phyloP scores from a whole-genome alignment of 2,329 filamentous ascomycete species.

The Byssoonygena ceratinophila region DNA sequence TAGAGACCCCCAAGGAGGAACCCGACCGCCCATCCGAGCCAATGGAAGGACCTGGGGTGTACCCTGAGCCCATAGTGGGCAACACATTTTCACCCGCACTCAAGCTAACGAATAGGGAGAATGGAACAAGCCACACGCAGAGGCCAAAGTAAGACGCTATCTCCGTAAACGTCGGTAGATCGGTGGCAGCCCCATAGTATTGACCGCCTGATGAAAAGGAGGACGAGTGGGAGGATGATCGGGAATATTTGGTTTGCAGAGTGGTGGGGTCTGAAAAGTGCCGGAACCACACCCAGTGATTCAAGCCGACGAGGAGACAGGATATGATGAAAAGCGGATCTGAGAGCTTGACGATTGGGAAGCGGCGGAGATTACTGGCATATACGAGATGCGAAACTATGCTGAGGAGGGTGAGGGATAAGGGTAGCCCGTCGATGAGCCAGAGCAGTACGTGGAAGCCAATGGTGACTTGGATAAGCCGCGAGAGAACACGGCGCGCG shows the following conservation, averaged over 20 bases:
- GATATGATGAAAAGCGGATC: slow-evolving; percentile 80
- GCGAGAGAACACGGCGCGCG: slow-evolving; percentile 73
- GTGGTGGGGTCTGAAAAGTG: slow-evolving; percentile 61
- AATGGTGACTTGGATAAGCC: slow-evolving; percentile 75
- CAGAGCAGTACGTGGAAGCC: slow-evolving; percentile 62
- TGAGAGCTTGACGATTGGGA: slow-evolving; percentile 69
- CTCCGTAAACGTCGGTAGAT: slow-evolving; percentile 74
- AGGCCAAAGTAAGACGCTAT: slow-evolving; percentile 93
- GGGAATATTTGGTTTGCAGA: slow-evolving; percentile 44
- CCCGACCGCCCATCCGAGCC: slow-evolving; percentile 16
- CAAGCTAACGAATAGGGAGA: slow-evolving; percentile 85
- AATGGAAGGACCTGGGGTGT: slow-evolving; percentile 45
- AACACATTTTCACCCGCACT: slow-evolving; percentile 92
- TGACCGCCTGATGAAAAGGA: slow-evolving; percentile 13
- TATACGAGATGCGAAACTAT: slow-evolving; percentile 77
- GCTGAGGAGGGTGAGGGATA: slow-evolving; percentile 61
- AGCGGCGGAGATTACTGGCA: slow-evolving; percentile 68
- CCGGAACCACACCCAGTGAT: slow-evolving; percentile 93
- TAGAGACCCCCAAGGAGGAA: slow-evolving; percentile 13
- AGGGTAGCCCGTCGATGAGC: slow-evolving; percentile 75
- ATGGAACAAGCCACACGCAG: slow-evolving; percentile 93
- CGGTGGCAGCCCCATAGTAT: slow-evolving; percentile 30
- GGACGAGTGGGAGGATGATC: slow-evolving; percentile 30
- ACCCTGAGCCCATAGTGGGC: slow-evolving; percentile 69
- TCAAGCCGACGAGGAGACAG: slow-evolving; percentile 72